Conservation (phyloP, 73 alveolate species). For the Paramecium tetraurelia region DNA sequence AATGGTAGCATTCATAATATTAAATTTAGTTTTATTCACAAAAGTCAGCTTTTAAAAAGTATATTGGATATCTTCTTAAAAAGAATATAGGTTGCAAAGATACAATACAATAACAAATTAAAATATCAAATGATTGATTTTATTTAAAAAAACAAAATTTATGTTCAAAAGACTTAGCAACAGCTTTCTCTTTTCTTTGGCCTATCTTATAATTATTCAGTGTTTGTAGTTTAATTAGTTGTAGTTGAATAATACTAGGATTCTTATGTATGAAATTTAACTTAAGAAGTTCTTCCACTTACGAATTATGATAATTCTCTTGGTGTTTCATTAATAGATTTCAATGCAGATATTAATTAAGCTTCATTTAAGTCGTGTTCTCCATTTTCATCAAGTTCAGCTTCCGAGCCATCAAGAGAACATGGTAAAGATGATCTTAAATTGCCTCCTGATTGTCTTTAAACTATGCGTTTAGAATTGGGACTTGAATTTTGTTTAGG, state of each 20-base stretch:
- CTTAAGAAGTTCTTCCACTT: background rate
- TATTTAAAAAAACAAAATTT: background rate
- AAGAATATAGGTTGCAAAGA: background rate
- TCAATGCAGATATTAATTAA: background rate
- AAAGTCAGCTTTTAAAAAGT: no score
- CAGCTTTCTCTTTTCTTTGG: slow-evolving; percentile 13
- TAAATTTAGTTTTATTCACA: no score
- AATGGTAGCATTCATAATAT: no score
- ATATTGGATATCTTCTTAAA: no score
- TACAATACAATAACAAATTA: background rate
- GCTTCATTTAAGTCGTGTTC: background rate
- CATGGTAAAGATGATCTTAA: slow-evolving; percentile 14
- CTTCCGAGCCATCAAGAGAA: slow-evolving; percentile 17
- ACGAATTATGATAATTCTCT: background rate
- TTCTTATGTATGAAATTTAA: background rate
- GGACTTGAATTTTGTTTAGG: background rate
- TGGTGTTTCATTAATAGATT: background rate
- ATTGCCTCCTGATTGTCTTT: background rate
- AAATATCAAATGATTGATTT: background rate
- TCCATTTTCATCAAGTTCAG: background rate
- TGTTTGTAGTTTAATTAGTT: background rate
- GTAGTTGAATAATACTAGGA: background rate
- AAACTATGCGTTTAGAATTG: background rate
- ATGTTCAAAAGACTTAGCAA: background rate
- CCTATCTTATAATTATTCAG: background rate